Evolutionary conservation across 139 green algal species (phyloP).

Genomic region (Coelastrella sp.): DNA sequence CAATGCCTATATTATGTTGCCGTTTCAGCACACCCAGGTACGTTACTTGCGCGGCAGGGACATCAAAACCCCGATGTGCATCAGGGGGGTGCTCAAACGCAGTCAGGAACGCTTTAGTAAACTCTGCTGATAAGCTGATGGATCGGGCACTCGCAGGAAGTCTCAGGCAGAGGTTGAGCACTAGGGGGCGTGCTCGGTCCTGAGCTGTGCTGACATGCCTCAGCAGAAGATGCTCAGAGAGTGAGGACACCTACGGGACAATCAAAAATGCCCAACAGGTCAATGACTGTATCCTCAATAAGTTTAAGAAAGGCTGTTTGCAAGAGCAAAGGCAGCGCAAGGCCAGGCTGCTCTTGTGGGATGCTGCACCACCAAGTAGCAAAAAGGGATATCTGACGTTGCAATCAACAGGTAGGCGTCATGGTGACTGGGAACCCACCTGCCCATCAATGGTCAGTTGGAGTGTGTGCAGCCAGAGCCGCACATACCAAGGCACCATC

Average conservation of each 20-base stretch:
- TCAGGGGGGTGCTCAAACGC: slow-evolving; percentile 81
- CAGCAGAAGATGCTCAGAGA: neutral
- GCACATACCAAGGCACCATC: slow-evolving; percentile 86
- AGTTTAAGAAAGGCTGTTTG: no score
- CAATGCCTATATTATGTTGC: neutral
- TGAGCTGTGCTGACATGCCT: slow-evolving; percentile 55
- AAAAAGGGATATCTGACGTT: no score
- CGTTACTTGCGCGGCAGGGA: slow-evolving; percentile 81
- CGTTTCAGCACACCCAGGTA: neutral
- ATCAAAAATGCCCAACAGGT: neutral
- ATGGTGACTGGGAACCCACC: slow-evolving; percentile 47
- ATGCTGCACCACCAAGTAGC: no score
- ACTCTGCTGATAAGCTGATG: slow-evolving; percentile 65
- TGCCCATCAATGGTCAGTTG: slow-evolving; percentile 73
- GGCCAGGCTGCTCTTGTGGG: no score
- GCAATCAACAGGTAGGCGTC: neutral
- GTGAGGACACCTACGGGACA: neutral
- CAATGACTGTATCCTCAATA: no score
- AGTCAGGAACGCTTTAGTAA: slow-evolving; percentile 78
- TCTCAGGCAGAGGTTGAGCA: slow-evolving; percentile 71
- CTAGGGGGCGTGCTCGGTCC: slow-evolving; percentile 58
- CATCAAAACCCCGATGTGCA: slow-evolving; percentile 87
- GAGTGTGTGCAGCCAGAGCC: slow-evolving; percentile 80
- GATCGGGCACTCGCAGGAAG: slow-evolving; percentile 42
- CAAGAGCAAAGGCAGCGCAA: no score